Evolutionary conservation across 768 basidiomycete genomes (phyloP).

Genomic region (Pisolithus orientalis): DNA sequence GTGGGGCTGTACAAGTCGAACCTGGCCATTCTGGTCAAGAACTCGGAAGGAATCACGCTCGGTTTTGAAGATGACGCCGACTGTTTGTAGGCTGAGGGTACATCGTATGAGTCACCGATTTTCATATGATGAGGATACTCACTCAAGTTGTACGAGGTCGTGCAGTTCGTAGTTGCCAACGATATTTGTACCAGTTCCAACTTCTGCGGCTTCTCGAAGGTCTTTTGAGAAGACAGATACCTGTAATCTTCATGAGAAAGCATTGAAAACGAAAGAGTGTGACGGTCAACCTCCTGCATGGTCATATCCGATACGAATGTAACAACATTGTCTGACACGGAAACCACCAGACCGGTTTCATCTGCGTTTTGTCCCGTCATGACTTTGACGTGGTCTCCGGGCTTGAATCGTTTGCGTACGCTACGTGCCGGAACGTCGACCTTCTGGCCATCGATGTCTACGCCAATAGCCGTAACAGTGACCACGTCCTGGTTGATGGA

Average conservation of each 20-base stretch:
- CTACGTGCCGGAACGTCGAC: slow-evolving; percentile 82
- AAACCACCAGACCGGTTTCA: slow-evolving; percentile 93
- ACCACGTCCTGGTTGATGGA: slow-evolving; percentile 85
- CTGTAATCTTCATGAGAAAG: slow-evolving; percentile 33
- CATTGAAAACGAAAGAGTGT: background rate
- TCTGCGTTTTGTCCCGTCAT: slow-evolving; percentile 93
- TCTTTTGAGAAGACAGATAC: slow-evolving; percentile 97
- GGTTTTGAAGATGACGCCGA: slow-evolving; percentile 96
- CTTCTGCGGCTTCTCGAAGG: slow-evolving; percentile 93
- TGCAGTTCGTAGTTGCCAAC: slow-evolving; percentile 94
- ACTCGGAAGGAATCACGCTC: slow-evolving; percentile 95
- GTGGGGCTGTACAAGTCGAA: slow-evolving; percentile 84
- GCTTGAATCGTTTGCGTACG: slow-evolving; percentile 91
- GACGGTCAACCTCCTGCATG: slow-evolving; percentile 75
- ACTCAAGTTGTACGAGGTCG: slow-evolving; percentile 96
- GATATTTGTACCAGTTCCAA: slow-evolving; percentile 84
- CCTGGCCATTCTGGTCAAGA: slow-evolving; percentile 88
- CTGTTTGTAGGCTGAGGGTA: slow-evolving; percentile 69
- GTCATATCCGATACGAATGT: slow-evolving; percentile 98
- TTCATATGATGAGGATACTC: slow-evolving; percentile 26
- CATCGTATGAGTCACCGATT: slow-evolving; percentile 8
- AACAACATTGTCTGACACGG: slow-evolving; percentile 83
- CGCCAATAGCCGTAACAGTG: slow-evolving; percentile 68
- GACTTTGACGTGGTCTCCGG: slow-evolving; percentile 98
- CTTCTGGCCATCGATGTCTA: slow-evolving; percentile 83